Evolutionary conservation across 192 early-diverging fungal genomes (phyloP), one percentile per base, ranked within the genome.

Genomic region (Thoreauomyces humboldtii): DNA sequence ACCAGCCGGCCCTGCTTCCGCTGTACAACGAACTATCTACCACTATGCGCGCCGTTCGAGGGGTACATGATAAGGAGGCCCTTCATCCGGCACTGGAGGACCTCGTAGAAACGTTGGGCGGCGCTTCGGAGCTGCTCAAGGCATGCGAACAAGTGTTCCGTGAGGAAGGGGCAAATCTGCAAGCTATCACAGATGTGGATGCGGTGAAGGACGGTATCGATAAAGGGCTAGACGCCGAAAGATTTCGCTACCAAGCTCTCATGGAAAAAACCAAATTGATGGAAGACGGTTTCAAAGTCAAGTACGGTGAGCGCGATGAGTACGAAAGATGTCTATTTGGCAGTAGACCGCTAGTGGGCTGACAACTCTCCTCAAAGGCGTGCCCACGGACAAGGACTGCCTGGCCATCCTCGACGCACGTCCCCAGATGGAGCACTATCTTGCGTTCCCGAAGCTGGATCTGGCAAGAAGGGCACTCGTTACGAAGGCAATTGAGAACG

Each of bases 191-290:
- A 14, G 71, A 55, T 14, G 7, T 71, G 3, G 67, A 44, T 4
- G 44, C 61, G 5, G 58, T 73, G 14, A 24, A 42, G 22, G 58
- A 53, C 12, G 69, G 69, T 28, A 47, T 75, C 7, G 37, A 45
- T 7, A 44, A 27, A 15, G 59, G 63, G 28, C 41, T 75, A 59
- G 72, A 73, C 52, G 31, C 55, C n/a, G 17, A 57, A 19, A 32
- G 55, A 7, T 22, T 27, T 27, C 19, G 32, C 19, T 29, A 25
- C 32, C 27, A 4, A 15, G 22, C 9, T 1, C 35, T 64, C 7
- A 41, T 41, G 41, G 11, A 2, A 31, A 28, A 42, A 7, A 42
- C 42, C 42, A 28, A 14, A 2, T 21, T 29, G 24, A 27, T 61
- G 43, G 28, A 45, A 45, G 6, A 28, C 14, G 1, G 24, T 38